phyloP scores from a whole-genome alignment of 257 asterid species.

The Nicotiana tabacum region DNA sequence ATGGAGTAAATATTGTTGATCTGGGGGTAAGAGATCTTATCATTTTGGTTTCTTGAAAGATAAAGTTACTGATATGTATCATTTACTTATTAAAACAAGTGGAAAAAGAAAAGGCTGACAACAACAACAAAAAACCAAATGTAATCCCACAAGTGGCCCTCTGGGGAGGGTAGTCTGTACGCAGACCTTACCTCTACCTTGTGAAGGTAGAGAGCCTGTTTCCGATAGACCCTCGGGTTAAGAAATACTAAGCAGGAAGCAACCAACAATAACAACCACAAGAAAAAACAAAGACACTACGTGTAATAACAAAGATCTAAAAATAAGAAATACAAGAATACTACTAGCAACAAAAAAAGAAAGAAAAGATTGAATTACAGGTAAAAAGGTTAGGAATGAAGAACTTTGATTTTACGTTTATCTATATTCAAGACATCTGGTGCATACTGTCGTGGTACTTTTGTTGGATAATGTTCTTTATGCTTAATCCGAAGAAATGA shows the following conservation, averaged over 20 bases:
- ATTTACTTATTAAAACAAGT: neutral
- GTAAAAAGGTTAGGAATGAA: neutral
- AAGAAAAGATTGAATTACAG: neutral
- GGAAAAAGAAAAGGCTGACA: neutral
- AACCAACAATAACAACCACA: too few species aligned
- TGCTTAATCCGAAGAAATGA: neutral
- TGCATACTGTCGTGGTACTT: neutral
- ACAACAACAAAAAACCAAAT: too few species aligned
- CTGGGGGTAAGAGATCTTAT: conserved; percentile 40
- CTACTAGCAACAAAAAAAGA: neutral
- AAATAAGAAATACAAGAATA: too few species aligned
- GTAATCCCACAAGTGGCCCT: too few species aligned
- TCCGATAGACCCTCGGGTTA: too few species aligned
- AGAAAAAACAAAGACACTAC: too few species aligned
- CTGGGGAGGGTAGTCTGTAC: too few species aligned
- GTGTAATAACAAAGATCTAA: too few species aligned
- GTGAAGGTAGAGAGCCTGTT: too few species aligned
- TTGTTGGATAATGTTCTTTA: neutral
- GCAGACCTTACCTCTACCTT: too few species aligned
- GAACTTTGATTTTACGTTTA: neutral
- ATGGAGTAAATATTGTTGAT: conserved; percentile 66
- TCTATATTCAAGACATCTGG: neutral
- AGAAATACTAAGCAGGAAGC: too few species aligned
- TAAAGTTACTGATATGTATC: neutral
- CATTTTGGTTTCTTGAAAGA: neutral